Base-by-base conservation (phyloP, 192 early-diverging fungal genomes). In the Backusella tuberculispora region DNA sequence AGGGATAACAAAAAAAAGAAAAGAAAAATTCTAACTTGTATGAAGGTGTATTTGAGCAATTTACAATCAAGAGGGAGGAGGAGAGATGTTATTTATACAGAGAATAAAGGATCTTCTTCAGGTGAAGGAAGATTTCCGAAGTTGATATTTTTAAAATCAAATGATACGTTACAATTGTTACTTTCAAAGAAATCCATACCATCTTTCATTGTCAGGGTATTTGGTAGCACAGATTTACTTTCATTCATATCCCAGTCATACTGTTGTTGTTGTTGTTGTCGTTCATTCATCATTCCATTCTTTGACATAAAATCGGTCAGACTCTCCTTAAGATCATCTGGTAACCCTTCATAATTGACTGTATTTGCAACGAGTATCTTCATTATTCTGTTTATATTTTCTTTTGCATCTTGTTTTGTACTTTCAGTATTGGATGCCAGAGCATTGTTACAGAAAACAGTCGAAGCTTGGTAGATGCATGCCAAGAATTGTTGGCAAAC, bases 381-480 rank as follows among this genome's bases (percentile, higher is more conserved):
- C 26, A 80, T 65, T 14, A 80, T 60, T 0, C 79, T 47, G 4
- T 50, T 24, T 4, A 80, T 76, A 63, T 72, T 80, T 3, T 8
- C 8, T 2, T 56, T 19, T 0, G 79, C 63, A 3, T 56, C 67
- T 15, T 64, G 40, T 19, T 45, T 24, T 8, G 34, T 24, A 1
- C 42, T 65, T 34, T 47, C 56, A 13, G 72, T 47, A 0, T 63
- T 21, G 2, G 21, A 53, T 0, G 19, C 41, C 9, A 67, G 64
- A 6, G 72, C 68, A 19, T 79, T 76, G 8, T 75, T 69, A 40
- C 81, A 83, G 29, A 77, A 78, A 7, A 83, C 69, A 0, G 72
- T 83, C 1, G 77, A 79, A 5, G 81, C 77, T 47, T 83, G 77
- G 60, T 83, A 83, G 0, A 83, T 19, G 24, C 81, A 83, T 1